Evolutionary conservation across 2,329 filamentous ascomycete species (phyloP).

Genomic region (Pseudophaeomoniella oleicola): DNA sequence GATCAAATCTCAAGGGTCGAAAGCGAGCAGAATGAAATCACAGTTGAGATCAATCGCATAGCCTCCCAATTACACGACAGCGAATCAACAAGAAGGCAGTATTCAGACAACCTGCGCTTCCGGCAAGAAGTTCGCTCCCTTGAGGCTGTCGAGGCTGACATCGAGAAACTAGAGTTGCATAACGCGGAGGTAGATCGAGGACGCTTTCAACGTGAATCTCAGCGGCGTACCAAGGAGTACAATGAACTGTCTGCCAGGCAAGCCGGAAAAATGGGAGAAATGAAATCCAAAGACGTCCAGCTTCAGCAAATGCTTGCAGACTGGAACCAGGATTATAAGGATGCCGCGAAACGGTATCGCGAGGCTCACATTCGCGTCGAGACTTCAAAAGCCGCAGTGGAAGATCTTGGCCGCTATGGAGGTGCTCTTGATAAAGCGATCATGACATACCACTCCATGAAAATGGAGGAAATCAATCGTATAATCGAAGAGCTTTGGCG

Average conservation of each 20-base stretch:
- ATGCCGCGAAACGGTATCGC: conserved; percentile 67
- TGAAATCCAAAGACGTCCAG: conserved; percentile 75
- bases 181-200: conserved; percentile 74
- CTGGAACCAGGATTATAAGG: conserved; percentile 75
- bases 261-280: conserved; percentile 58
- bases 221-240: conserved; percentile 50
- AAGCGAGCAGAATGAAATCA: conserved; percentile 51
- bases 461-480: conserved; percentile 96
- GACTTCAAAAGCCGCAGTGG: conserved; percentile 83
- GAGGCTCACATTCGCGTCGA: conserved; percentile 79
- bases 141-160: conserved; percentile 51
- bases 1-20: conserved; percentile 51
- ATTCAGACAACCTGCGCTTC: conserved; percentile 77
- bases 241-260: conserved; percentile 59
- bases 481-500: conserved; percentile 96
- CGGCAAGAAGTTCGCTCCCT: conserved; percentile 60
- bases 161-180: conserved; percentile 58
- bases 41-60: conserved; percentile 59
- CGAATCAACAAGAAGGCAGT: conserved; percentile 71
- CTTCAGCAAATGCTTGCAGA: conserved; percentile 58
- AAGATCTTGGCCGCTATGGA: conserved; percentile 72
- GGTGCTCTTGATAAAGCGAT: conserved; percentile 86
- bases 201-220: conserved; percentile 56
- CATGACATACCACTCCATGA: conserved; percentile 89
- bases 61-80: conserved; percentile 65